These are phyloP conservation scores for Rheum nobile DNA, from an alignment of 148 eudicot species.

Conservation along the genomic window DNA sequence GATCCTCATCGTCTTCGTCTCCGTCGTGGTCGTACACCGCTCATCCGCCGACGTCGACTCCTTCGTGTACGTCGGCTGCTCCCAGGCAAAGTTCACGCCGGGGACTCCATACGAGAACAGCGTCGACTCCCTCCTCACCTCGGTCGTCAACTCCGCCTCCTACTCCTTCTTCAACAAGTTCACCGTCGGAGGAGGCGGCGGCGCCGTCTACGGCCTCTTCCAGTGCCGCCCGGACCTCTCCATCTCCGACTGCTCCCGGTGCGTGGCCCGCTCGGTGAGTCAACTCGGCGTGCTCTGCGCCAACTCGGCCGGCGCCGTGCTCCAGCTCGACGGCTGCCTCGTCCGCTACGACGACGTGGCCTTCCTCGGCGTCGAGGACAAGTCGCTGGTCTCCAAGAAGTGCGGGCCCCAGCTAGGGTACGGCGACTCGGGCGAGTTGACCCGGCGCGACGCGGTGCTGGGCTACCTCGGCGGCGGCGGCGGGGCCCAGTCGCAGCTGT, in stretches of 20 bases:
- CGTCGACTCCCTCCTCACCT: slow-evolving; percentile 49
- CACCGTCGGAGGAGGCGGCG: slow-evolving; percentile 12
- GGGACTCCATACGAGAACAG: slow-evolving; percentile 30
- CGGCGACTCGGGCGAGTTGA: slow-evolving; percentile 18
- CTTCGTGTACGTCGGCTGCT: slow-evolving; percentile 50
- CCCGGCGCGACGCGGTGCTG: slow-evolving; percentile 31
- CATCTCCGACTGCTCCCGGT: slow-evolving; percentile 34
- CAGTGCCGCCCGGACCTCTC: slow-evolving; percentile 50
- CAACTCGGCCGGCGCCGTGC: slow-evolving; percentile 33
- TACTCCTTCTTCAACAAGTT: slow-evolving; percentile 45
- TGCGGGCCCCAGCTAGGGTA: slow-evolving; percentile 40
- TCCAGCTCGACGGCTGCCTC: slow-evolving; percentile 49
- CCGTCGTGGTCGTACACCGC: background rate
- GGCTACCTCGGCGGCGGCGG: slow-evolving; percentile 26
- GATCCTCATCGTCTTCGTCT: background rate
- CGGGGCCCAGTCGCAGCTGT: slow-evolving; percentile 13
- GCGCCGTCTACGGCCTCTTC: slow-evolving; percentile 39
- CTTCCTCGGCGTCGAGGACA: slow-evolving; percentile 50
- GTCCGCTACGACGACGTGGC: slow-evolving; percentile 41
- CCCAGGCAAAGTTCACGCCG: slow-evolving; percentile 33
- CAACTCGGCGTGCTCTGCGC: slow-evolving; percentile 33
- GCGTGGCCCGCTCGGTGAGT: slow-evolving; percentile 38
- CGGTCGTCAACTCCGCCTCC: slow-evolving; percentile 53
- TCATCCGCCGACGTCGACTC: slow-evolving; percentile 11
- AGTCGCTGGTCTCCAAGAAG: slow-evolving; percentile 39